These are phyloP conservation scores for Malassezia dermatis DNA, from an alignment of 1,284 basidiomycete species.

Conservation along the genomic window DNA sequence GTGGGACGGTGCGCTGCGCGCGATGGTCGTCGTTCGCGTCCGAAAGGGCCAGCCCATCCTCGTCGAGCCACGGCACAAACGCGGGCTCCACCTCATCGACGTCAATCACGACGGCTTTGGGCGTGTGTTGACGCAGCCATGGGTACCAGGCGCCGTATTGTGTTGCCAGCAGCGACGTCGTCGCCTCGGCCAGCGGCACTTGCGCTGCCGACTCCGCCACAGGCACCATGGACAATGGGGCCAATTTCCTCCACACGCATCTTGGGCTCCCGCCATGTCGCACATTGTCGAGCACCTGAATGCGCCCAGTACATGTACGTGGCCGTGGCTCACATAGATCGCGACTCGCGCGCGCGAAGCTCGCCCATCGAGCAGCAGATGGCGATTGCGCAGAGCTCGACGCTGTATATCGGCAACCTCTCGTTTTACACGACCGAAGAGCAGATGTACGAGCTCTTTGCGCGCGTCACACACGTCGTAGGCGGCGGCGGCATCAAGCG, in stretches of 20 bases:
- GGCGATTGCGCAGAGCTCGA: constrained; percentile 52
- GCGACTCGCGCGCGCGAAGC: constrained; percentile 47
- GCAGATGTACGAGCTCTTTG: constrained; percentile 97
- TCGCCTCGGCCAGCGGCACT: constrained; percentile 55
- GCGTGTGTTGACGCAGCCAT: constrained; percentile 59
- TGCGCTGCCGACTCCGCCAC: neutral
- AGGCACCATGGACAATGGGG: neutral
- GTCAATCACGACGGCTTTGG: constrained; percentile 68
- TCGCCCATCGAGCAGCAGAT: constrained; percentile 49
- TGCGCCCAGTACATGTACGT: constrained; percentile 83
- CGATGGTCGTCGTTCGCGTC: constrained; percentile 60
- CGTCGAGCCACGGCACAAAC: constrained; percentile 64
- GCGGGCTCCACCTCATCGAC: constrained; percentile 55
- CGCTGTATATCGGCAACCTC: constrained; percentile 60
- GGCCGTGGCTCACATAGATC: constrained; percentile 25
- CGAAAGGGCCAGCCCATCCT: constrained; percentile 70
- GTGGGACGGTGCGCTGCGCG: neutral
- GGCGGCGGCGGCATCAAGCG: constrained; percentile 92
- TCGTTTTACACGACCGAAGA: constrained; percentile 77
- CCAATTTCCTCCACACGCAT: neutral
- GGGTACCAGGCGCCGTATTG: constrained; percentile 85
- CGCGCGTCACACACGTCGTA: constrained; percentile 75
- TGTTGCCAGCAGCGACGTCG: constrained; percentile 50
- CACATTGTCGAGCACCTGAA: constrained; percentile 75
- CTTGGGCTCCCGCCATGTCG: constrained; percentile 56